Percentiles rank a stretch among this genome's conserved stretches.
Evolutionary conservation across 352 stramenopile species (phyloP).

Genomic region (Phytophthora nicotianae): DNA sequence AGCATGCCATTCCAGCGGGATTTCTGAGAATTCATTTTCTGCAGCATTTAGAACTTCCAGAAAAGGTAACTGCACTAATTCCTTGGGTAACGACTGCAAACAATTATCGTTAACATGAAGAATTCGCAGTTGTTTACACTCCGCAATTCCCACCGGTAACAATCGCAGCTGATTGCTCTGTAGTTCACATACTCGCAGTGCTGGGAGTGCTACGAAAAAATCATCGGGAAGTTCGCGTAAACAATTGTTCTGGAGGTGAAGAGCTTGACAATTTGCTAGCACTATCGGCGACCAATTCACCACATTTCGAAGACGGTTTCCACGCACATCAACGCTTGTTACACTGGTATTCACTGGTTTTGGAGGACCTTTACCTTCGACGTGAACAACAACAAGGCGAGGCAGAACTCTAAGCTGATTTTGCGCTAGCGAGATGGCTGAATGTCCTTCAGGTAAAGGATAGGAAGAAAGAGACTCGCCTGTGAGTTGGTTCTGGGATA

Average conservation of each 20-base stretch:
- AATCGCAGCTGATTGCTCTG: slow-evolving; percentile 46
- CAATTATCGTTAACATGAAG: slow-evolving; percentile 62
- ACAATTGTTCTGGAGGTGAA: slow-evolving; percentile 56
- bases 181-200: slow-evolving; percentile 43
- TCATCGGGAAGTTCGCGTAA: slow-evolving; percentile 45
- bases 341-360: slow-evolving; percentile 26
- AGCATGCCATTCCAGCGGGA: slow-evolving; percentile 56
- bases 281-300: slow-evolving; percentile 25
- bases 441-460: slow-evolving; percentile 20
- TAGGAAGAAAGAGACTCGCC: slow-evolving; percentile 24
- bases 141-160: slow-evolving; percentile 40
- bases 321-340: slow-evolving; percentile 28
- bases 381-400: slow-evolving; percentile 21
- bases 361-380: slow-evolving; percentile 17
- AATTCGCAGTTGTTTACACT: slow-evolving; percentile 38
- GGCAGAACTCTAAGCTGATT: slow-evolving; percentile 46
- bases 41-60: slow-evolving; percentile 50
- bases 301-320: slow-evolving; percentile 39
- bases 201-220: slow-evolving; percentile 49
- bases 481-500: slow-evolving; percentile 32
- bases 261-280: slow-evolving; percentile 38
- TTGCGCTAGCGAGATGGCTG: slow-evolving; percentile 39
- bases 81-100: slow-evolving; percentile 35
- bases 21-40: slow-evolving; percentile 48
- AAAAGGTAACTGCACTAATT: slow-evolving; percentile 32